phyloP scores from a whole-genome alignment of 2,329 filamentous ascomycete genomes.

The Leptographium galeiforme region DNA sequence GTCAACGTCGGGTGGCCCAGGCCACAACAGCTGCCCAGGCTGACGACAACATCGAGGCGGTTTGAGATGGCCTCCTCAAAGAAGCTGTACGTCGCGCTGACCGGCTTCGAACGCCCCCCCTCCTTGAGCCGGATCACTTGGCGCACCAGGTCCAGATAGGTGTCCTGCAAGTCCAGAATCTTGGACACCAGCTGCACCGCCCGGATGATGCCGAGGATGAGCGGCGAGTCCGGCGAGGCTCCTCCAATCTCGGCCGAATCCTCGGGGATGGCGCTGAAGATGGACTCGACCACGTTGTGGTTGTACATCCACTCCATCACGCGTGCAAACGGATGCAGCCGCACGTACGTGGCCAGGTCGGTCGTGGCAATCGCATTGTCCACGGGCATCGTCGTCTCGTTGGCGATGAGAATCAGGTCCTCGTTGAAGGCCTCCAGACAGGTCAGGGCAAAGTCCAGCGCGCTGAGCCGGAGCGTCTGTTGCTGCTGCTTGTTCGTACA shows the following conservation, averaged over 20 bases:
- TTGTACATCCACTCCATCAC: constrained; percentile 99
- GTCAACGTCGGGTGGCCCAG: constrained; percentile 71
- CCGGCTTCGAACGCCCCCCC: constrained; percentile 42
- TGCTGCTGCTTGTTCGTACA: constrained; percentile 51
- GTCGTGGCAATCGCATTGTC: constrained; percentile 63
- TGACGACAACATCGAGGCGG: constrained; percentile 64
- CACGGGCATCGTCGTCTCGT: constrained; percentile 60
- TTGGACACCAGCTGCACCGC: constrained; percentile 75
- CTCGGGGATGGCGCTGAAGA: constrained; percentile 71
- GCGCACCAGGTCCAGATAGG: constrained; percentile 78
- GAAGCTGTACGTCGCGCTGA: constrained; percentile 64
- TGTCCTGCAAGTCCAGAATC: constrained; percentile 76
- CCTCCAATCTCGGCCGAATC: constrained; percentile 59
- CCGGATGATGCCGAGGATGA: constrained; percentile 65
- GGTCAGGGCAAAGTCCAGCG: constrained; percentile 68
- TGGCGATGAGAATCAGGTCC: constrained; percentile 74
- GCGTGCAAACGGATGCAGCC: constrained; percentile 80
- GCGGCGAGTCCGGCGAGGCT: constrained; percentile 62
- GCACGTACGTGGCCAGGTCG: constrained; percentile 66
- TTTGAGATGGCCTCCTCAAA: constrained; percentile 87
- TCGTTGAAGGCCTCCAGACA: constrained; percentile 88
- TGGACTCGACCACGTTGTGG: constrained; percentile 65
- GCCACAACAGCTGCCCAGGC: constrained; percentile 76
- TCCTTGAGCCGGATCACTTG: constrained; percentile 59
- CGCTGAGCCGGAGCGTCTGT: constrained; percentile 62